These are phyloP conservation scores for Xylariaceae sp. DNA, from an alignment of 2,329 filamentous ascomycete species.

Conservation along the genomic window DNA sequence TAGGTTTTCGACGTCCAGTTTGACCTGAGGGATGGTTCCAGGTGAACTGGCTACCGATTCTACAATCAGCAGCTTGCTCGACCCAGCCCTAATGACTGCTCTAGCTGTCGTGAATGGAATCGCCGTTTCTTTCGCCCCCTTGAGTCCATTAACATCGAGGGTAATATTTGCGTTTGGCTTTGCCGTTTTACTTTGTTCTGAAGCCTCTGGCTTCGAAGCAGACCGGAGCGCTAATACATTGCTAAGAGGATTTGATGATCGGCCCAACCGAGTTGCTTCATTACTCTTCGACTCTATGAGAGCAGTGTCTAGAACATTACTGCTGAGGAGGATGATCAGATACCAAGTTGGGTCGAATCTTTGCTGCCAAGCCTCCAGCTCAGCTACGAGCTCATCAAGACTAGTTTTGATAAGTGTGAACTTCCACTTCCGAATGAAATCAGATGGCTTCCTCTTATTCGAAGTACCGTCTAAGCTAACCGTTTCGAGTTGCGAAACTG, in stretches of 20 bases:
- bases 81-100: background rate
- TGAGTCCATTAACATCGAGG: slow-evolving; percentile 10
- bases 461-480: background rate
- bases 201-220: background rate
- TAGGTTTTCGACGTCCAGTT: slow-evolving; percentile 9
- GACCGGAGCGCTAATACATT: slow-evolving; percentile 14
- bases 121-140: background rate
- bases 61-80: slow-evolving; percentile 5
- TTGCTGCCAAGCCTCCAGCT: slow-evolving; percentile 15
- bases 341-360: slow-evolving; percentile 18
- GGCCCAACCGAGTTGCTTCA: background rate
- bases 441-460: background rate
- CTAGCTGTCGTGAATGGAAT: slow-evolving; percentile 6
- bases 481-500: slow-evolving; percentile 3
- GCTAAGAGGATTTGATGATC: background rate
- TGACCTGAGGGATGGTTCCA: slow-evolving; percentile 4
- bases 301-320: slow-evolving; percentile 7
- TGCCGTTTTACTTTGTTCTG: background rate
- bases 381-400: slow-evolving; percentile 14
- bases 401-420: slow-evolving; percentile 14
- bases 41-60: slow-evolving; percentile 6
- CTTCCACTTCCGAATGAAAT: slow-evolving; percentile 13
- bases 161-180: slow-evolving; percentile 1
- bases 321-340: slow-evolving; percentile 16
- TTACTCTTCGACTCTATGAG: background rate